These are phyloP conservation scores for Lenwebbia sp. DNA, from an alignment of 345 rosid species.

Conservation along the genomic window DNA sequence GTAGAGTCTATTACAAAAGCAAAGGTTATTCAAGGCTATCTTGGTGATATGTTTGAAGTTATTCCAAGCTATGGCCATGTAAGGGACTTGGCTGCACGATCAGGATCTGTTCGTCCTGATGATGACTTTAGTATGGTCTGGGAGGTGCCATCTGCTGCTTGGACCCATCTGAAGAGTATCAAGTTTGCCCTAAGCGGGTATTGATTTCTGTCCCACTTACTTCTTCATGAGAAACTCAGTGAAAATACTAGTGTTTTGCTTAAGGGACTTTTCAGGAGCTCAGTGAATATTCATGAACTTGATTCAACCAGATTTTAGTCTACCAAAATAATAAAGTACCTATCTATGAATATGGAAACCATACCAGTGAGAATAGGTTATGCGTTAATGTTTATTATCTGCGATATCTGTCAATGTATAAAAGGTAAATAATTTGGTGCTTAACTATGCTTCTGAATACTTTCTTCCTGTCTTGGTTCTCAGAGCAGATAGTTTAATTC, in stretches of 20 bases:
- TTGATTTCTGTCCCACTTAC: not conserved
- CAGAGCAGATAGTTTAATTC: slow-evolving; percentile 95
- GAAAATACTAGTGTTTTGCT: not conserved
- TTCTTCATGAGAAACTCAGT: not conserved
- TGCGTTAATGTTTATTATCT: not conserved
- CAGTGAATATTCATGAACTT: not conserved
- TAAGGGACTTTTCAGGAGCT: not conserved
- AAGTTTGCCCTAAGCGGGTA: slow-evolving; percentile 84
- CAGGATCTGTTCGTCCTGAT: slow-evolving; percentile 95
- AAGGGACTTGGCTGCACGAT: slow-evolving; percentile 92
- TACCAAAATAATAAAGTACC: not conserved
- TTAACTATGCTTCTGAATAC: slow-evolving; percentile 10
- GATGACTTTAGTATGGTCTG: slow-evolving; percentile 98
- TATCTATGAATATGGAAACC: not conserved
- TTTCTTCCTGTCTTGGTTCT: slow-evolving; percentile 23
- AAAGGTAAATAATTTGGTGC: not conserved
- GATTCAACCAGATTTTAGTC: not conserved
- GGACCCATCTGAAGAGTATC: slow-evolving; percentile 97
- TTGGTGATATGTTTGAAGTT: slow-evolving; percentile 85
- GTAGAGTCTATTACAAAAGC: slow-evolving; percentile 95
- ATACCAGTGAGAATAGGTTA: not conserved
- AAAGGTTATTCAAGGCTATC: slow-evolving; percentile 87
- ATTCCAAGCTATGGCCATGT: slow-evolving; percentile 96
- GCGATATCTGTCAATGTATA: not conserved
- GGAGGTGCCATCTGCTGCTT: slow-evolving; percentile 96